Percentiles rank a stretch among this genome's conserved stretches.
Evolutionary conservation across 2,329 filamentous ascomycete genomes (phyloP).

Genomic region (Aspergillus thermomutatus): DNA sequence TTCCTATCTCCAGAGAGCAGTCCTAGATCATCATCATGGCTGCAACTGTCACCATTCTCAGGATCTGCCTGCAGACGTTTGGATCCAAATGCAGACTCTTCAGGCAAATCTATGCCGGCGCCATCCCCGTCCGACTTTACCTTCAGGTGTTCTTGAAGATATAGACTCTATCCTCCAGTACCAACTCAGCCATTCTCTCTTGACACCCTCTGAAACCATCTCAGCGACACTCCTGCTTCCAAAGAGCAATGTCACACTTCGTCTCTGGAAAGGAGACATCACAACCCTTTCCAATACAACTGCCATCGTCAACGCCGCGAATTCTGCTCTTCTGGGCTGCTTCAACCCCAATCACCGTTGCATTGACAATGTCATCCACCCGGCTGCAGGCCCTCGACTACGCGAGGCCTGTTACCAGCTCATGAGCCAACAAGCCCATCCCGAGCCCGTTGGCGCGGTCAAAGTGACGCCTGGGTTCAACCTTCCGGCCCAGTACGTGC

Average conservation of each 20-base stretch:
- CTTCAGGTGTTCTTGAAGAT: conserved; percentile 2
- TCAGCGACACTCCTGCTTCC: not conserved
- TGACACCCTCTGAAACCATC: conserved; percentile 11
- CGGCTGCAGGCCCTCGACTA: conserved; percentile 19
- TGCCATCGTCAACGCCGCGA: conserved; percentile 23
- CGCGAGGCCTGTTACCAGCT: conserved; percentile 16
- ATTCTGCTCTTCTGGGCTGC: conserved; percentile 18
- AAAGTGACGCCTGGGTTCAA: conserved; percentile 19
- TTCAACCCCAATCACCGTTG: conserved; percentile 21
- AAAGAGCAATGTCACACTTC: not conserved
- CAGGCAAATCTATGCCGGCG: conserved; percentile 9
- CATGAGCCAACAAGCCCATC: conserved; percentile 8
- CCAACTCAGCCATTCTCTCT: conserved; percentile 8
- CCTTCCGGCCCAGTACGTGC: conserved; percentile 11
- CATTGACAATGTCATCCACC: conserved; percentile 25
- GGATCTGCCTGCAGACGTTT: conserved; percentile 6
- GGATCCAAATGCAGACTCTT: conserved; percentile 13
- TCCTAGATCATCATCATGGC: not conserved
- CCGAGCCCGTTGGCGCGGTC: conserved; percentile 11
- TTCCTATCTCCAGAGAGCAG: not conserved
- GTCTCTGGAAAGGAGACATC: conserved; percentile 23
- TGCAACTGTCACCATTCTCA: not conserved
- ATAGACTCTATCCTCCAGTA: conserved; percentile 13
- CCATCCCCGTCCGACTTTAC: conserved; percentile 5
- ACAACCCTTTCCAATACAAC: conserved; percentile 18